Conservation (phyloP, 345 rosid genomes). For the Toxicodendron radicans region DNA sequence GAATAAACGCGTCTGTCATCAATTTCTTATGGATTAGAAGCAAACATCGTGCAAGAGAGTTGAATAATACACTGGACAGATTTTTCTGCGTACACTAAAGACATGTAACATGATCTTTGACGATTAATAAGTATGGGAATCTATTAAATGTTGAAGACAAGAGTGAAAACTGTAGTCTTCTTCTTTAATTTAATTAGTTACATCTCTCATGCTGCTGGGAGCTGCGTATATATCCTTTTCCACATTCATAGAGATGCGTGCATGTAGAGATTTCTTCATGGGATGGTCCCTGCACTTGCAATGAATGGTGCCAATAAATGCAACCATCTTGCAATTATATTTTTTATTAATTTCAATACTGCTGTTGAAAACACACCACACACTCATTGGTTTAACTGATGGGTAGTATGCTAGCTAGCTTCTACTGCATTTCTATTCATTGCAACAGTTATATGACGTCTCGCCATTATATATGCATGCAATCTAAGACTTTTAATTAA, state of each 20-base stretch:
- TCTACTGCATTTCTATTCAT: not conserved
- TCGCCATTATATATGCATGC: not conserved
- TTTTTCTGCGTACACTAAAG: no score
- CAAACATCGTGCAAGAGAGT: no score
- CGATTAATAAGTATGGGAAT: no score
- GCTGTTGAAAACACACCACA: not conserved
- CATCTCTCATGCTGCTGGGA: not conserved
- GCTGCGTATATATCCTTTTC: not conserved
- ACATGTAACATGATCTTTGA: no score
- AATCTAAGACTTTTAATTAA: not conserved
- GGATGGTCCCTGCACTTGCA: not conserved
- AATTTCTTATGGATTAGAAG: no score
- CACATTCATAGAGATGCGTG: constrained; percentile 5
- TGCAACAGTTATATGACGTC: not conserved
- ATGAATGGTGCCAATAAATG: constrained; percentile 13
- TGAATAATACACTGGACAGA: no score
- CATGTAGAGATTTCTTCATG: not conserved
- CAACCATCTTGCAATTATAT: not conserved
- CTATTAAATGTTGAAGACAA: no score
- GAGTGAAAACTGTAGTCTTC: no score
- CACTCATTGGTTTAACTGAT: not conserved
- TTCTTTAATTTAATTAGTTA: not conserved
- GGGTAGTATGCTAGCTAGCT: not conserved
- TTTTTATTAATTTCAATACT: not conserved
- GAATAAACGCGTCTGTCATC: no score